Conservation (phyloP, 148 eudicot species). For the Gaultheria prostrata region DNA sequence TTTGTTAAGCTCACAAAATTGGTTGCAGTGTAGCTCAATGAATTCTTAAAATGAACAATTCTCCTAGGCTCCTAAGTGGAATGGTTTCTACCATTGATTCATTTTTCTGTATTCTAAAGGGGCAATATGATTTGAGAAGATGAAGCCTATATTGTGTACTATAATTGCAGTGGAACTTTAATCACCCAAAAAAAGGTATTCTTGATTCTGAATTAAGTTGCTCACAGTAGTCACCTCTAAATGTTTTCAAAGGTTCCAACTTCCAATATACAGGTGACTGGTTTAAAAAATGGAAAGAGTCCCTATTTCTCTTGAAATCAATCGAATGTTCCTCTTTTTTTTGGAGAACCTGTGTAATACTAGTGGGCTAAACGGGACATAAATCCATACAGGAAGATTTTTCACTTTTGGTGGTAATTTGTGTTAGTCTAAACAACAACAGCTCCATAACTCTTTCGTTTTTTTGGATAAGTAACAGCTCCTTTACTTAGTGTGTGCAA, state of each 20-base stretch:
- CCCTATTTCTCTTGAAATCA: neutral
- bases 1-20: neutral
- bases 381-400: neutral
- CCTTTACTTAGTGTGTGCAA: slow-evolving; percentile 3
- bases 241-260: neutral
- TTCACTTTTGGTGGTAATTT: neutral
- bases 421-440: neutral
- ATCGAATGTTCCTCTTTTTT: neutral
- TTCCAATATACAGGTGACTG: neutral
- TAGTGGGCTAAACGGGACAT: neutral
- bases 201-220: neutral
- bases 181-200: neutral
- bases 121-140: neutral
- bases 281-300: neutral
- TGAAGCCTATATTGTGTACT: neutral
- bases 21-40: neutral
- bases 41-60: neutral
- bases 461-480: neutral
- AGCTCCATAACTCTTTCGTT: neutral
- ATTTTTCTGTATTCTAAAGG: neutral
- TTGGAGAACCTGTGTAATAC: neutral
- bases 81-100: neutral
- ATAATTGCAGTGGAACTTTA: neutral
- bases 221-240: neutral
- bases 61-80: neutral